Percentiles rank a stretch among this genome's conserved stretches.
These are phyloP conservation scores for Termitomyces sp. DNA, from an alignment of 768 basidiomycete species.

Conservation along the genomic window DNA sequence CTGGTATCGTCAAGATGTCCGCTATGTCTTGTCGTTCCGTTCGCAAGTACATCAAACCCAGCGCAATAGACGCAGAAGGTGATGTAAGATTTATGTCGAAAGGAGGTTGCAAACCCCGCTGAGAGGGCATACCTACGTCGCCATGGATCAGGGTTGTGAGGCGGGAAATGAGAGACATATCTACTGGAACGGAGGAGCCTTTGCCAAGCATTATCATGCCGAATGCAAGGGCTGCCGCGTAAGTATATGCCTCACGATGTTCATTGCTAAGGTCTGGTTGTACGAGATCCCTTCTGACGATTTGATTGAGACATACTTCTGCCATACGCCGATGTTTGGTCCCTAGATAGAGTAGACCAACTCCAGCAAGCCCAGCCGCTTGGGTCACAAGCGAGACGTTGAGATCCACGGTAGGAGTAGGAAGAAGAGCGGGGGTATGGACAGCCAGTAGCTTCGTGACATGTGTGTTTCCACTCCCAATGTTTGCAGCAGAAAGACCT, in stretches of 20 bases:
- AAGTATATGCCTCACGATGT: slow-evolving; percentile 88
- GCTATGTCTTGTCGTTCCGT: slow-evolving; percentile 84
- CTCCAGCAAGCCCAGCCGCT: slow-evolving; percentile 78
- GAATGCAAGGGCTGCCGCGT: slow-evolving; percentile 83
- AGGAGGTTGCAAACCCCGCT: slow-evolving; percentile 29
- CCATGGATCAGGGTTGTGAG: slow-evolving; percentile 77
- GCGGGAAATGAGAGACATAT: slow-evolving; percentile 60
- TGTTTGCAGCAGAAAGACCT: slow-evolving; percentile 87
- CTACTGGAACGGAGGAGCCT: slow-evolving; percentile 74
- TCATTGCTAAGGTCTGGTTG: slow-evolving; percentile 83
- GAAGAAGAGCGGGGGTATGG: slow-evolving; percentile 89
- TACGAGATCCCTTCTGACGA: slow-evolving; percentile 70
- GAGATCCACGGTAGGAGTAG: slow-evolving; percentile 79
- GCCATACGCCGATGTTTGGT: slow-evolving; percentile 88
- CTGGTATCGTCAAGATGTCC: slow-evolving; percentile 77
- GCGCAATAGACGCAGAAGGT: slow-evolving; percentile 83
- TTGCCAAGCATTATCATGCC: slow-evolving; percentile 96
- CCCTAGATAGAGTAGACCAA: slow-evolving; percentile 88
- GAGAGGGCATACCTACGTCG: slow-evolving; percentile 40
- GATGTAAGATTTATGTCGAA: slow-evolving; percentile 91
- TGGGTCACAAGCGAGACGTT: slow-evolving; percentile 90
- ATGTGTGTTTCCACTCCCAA: slow-evolving; percentile 79
- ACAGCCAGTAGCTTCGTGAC: slow-evolving; percentile 90
- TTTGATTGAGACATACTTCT: slow-evolving; percentile 83
- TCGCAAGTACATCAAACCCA: slow-evolving; percentile 90